Percentiles rank a stretch among this genome's conserved stretches.
These are phyloP conservation scores for Musa troglodytarum DNA, from an alignment of 176 grass and related monocot genomes.

Conservation along the genomic window DNA sequence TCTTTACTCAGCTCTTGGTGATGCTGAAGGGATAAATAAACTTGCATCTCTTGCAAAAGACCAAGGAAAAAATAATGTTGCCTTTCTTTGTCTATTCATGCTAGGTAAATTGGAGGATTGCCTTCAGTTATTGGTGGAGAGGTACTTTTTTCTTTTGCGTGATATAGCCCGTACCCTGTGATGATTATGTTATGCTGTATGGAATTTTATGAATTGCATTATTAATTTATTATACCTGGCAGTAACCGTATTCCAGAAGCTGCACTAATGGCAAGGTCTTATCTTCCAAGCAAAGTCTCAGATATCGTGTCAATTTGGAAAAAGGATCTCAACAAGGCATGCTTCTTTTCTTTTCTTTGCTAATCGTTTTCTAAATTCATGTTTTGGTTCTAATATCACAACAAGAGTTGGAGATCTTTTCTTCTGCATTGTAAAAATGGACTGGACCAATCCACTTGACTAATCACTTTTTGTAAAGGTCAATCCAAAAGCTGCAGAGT, in stretches of 20 bases:
- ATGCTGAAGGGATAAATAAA: conserved; percentile 68
- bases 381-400: neutral
- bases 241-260: conserved; percentile 97
- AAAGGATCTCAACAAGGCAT: conserved; percentile 85
- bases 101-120: conserved; percentile 35
- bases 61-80: conserved; percentile 13
- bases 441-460: neutral
- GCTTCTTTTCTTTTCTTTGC: neutral
- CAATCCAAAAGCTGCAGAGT: conserved; percentile 94
- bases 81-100: conserved; percentile 10
- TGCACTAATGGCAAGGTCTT: conserved; percentile 90
- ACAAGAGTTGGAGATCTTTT: neutral
- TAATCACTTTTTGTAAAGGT: conserved; percentile 32
- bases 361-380: too few relatives aligned
- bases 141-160: conserved; percentile 31
- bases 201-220: neutral
- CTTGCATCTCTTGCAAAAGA: conserved; percentile 10
- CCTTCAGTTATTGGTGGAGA: conserved; percentile 78
- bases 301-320: conserved; percentile 82
- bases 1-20: conserved; percentile 84
- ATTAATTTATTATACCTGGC: conserved; percentile 17
- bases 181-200: neutral
- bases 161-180: too few relatives aligned
- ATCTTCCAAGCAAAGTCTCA: conserved; percentile 93
- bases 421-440: neutral